Conservation (phyloP, 2,329 filamentous ascomycete species). For the Pyrenochaeta sp. region DNA sequence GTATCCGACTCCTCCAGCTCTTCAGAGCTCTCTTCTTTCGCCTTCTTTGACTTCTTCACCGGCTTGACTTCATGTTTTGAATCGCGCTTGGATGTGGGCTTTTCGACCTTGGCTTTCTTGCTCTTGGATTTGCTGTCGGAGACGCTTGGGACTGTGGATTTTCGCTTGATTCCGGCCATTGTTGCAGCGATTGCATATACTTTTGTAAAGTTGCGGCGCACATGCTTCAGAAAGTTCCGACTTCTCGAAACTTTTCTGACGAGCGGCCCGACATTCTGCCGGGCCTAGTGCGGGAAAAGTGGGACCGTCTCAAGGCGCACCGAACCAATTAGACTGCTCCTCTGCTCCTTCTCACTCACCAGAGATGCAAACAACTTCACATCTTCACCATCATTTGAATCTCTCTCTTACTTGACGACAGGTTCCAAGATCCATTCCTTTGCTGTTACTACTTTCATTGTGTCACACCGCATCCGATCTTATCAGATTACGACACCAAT, state of each 20-base stretch:
- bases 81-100: conserved; percentile 35
- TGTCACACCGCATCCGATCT: no score
- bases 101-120: conserved; percentile 51
- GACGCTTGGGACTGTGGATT: conserved; percentile 28
- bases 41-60: conserved; percentile 39
- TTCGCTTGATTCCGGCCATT: conserved; percentile 49
- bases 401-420: not conserved
- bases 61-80: conserved; percentile 35
- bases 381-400: not conserved
- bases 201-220: conserved; percentile 11
- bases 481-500: no score
- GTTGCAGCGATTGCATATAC: no score
- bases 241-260: conserved; percentile 35
- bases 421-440: no score
- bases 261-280: conserved; percentile 22
- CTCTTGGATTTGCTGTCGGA: conserved; percentile 30
- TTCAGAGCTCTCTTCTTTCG: conserved; percentile 36
- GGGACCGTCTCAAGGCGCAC: no score
- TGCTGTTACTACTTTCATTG: no score
- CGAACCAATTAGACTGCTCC: no score
- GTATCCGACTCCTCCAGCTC: conserved; percentile 46
- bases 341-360: no score
- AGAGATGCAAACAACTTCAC: not conserved
- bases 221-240: conserved; percentile 21
- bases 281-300: conserved; percentile 3